Base-by-base conservation (phyloP, 768 basidiomycete genomes). In the Lentinula aciculospora region DNA sequence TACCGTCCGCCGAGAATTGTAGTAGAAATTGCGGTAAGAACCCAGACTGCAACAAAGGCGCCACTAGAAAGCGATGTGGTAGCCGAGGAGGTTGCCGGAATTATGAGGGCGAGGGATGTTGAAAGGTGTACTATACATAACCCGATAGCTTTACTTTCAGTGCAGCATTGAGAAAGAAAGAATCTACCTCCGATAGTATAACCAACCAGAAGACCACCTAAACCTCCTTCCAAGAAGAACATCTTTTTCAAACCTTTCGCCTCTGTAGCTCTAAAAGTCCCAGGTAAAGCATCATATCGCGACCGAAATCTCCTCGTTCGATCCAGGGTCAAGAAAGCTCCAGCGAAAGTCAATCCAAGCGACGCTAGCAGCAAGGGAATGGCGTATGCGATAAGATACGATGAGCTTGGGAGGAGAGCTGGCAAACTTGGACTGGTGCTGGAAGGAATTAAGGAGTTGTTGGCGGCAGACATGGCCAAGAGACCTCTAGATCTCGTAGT, bases 271-370 rank as follows among this genome's bases (percentile, higher is more conserved):
- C 76, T 71, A 54, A 74, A 69, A 32, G 67, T 60, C 28, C 74
- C 71, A 54, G 69, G 62, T 57, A 71, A 15, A 3, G n/a, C 7
- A 50, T 70, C 71, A 62, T 71, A 17, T 19, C 32, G 70, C 68
- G 34, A 81, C 75, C 0, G 79, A 71, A 63, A 89, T 87, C 6
- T 81, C 37, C 84, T 79, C 21, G 86, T 82, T 39, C 88, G 83
- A 65, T 88, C 86, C 49, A 89, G 77, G 17, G 80, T 87, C 21
- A 88, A 72, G 67, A 89, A 88, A 2, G 85, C 77, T n/a, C 87
- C 86, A n/a, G 84, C 73, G 64, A 87, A 84, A 6, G 80, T 81
- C 36, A 85, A 72, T 23, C 82, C 59, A 39, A 84, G 51, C 9
- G 86, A 87, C 4, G 83, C 58, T 3, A 82, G 66, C 31, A 89